phyloP scores from a whole-genome alignment of 169 alveolate species.

The Babesia ovata region DNA sequence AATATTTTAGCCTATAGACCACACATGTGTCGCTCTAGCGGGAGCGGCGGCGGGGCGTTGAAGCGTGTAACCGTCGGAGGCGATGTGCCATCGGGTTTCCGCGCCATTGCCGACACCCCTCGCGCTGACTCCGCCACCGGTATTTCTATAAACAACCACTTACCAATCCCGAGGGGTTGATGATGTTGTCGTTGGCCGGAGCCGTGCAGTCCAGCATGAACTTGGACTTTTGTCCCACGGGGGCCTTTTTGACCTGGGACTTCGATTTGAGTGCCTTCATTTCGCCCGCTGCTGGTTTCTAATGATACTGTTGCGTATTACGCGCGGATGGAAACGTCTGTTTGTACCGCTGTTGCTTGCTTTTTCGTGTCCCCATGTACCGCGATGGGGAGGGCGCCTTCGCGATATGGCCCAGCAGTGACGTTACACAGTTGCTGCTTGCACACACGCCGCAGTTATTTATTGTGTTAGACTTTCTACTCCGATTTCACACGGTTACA shows the following conservation, averaged over 20 bases:
- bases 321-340: not conserved
- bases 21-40: too few relatives aligned
- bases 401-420: not conserved
- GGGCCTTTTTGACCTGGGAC: constrained; percentile 40
- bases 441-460: not conserved
- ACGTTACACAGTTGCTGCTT: not conserved
- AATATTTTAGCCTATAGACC: too few relatives aligned
- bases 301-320: constrained; percentile 8
- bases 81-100: not conserved
- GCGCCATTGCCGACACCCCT: not conserved
- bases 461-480: not conserved
- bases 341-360: not conserved
- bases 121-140: not conserved
- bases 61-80: not conserved
- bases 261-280: constrained; percentile 58
- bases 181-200: constrained; percentile 93
- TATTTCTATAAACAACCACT: not conserved
- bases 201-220: constrained; percentile 87
- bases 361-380: constrained; percentile 26
- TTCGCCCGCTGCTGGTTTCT: not conserved
- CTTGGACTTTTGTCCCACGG: constrained; percentile 70
- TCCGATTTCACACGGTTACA: too few relatives aligned
- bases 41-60: not conserved
- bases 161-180: constrained; percentile 86
- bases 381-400: constrained; percentile 40